Evolutionary conservation across 2,329 filamentous ascomycete genomes (phyloP).

Genomic region (Ophiocordyceps sinensis): DNA sequence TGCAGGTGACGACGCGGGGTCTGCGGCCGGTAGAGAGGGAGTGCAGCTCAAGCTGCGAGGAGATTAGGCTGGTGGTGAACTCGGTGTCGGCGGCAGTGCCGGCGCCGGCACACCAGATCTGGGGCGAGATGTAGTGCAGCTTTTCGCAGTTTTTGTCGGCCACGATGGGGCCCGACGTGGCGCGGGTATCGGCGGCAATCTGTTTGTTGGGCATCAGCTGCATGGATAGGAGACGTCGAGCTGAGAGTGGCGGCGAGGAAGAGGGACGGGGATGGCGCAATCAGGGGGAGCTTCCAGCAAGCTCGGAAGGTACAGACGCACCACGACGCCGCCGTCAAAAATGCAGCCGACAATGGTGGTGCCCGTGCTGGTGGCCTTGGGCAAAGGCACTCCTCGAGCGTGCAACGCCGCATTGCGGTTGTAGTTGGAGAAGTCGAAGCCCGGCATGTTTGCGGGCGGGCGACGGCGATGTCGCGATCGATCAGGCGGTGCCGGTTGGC

Average conservation of each 20-base stretch:
- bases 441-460: slow-evolving; percentile 53
- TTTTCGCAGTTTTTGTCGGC: slow-evolving; percentile 99
- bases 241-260: neutral
- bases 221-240: neutral
- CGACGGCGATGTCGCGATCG: neutral
- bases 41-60: slow-evolving; percentile 96
- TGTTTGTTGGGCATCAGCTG: slow-evolving; percentile 17
- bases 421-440: slow-evolving; percentile 99
- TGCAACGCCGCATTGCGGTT: slow-evolving; percentile 96
- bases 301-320: slow-evolving; percentile 27
- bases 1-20: slow-evolving; percentile 94
- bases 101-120: slow-evolving; percentile 98
- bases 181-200: slow-evolving; percentile 97
- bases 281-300: neutral
- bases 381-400: slow-evolving; percentile 81
- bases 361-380: slow-evolving; percentile 96
- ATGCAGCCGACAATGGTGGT: slow-evolving; percentile 98
- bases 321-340: slow-evolving; percentile 90
- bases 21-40: slow-evolving; percentile 90
- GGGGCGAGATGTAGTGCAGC: slow-evolving; percentile 94
- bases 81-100: slow-evolving; percentile 97
- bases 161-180: slow-evolving; percentile 92
- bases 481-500: neutral
- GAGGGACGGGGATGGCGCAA: neutral
- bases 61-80: slow-evolving; percentile 97